Conservation (phyloP, 352 stramenopile genomes). For the Pythium pyrilobum region DNA sequence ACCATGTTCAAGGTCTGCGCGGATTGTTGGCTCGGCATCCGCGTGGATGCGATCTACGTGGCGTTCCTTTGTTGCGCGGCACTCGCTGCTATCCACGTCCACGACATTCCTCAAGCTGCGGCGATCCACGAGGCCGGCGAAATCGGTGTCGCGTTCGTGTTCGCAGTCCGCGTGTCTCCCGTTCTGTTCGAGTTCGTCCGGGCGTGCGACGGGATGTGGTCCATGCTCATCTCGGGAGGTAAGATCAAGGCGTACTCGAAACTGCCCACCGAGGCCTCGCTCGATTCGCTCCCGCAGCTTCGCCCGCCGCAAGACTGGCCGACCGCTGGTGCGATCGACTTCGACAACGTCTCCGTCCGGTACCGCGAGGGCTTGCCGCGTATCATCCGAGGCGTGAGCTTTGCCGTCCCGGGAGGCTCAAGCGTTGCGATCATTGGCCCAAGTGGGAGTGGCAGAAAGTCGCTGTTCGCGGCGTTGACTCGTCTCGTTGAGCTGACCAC, state of each 20-base stretch:
- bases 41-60: conserved; percentile 4
- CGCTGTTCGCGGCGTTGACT: conserved; percentile 25
- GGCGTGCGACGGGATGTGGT: conserved; percentile 57
- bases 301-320: conserved; percentile 21
- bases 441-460: conserved; percentile 26
- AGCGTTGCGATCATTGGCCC: conserved; percentile 18
- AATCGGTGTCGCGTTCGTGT: conserved; percentile 37
- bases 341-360: conserved; percentile 27
- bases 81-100: not conserved
- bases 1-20: conserved; percentile 61
- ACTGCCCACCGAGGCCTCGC: conserved; percentile 46
- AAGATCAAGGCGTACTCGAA: conserved; percentile 58
- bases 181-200: conserved; percentile 59
- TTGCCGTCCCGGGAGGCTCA: conserved; percentile 17
- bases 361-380: conserved; percentile 31
- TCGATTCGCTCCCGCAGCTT: conserved; percentile 19
- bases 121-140: conserved; percentile 22
- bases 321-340: conserved; percentile 12
- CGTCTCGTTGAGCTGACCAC: conserved; percentile 21
- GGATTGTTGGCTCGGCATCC: conserved; percentile 51
- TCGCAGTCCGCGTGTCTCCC: conserved; percentile 60
- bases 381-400: conserved; percentile 24
- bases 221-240: conserved; percentile 68
- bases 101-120: not conserved
- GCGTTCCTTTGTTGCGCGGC: not conserved